Base-by-base conservation (phyloP, 2,329 filamentous ascomycete species). In the Hypomyces perniciosus region DNA sequence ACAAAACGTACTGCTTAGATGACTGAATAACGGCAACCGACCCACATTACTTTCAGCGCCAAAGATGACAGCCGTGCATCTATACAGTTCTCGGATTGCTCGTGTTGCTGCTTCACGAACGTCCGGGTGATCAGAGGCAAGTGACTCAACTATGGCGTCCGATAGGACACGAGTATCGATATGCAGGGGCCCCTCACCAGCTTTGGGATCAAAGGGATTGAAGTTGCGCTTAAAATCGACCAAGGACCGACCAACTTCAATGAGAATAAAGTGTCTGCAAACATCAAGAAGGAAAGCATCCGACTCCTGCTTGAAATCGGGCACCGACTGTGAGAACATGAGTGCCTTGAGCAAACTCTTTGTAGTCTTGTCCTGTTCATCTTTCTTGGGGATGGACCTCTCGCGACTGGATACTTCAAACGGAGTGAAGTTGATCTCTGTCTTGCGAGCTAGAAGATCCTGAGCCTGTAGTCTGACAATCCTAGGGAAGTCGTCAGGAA, bases 271-370 rank as follows among this genome's bases (percentile, higher is more conserved):
- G 67, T 99, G 95, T 46, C 85, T 85, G 62, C 90, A 95, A 8
- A 96, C 75, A 61, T 93, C 88, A 42, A 83, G 76, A 27, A 97
- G 74, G 56, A 99, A 86, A 5, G 80, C 67, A 35, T 83, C 81
- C 0, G 92, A 89, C 45, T 90, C 85, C 8, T 84, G 77, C 56
- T 88, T 84, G 55, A 96, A 83, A 33, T 91, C 88, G 0, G 88
- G 83, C 7, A 97, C 73, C 0, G 90, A 95, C 40, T 87, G 83
- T 0, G 92, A 88, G 64, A 87, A 90, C 67, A 97, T 88, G 61
- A 89, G 79, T 1, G 92, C 90, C 66, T 96, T 96, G 53, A 99
- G 73, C 5, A 99, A 76, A 55, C 89, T 91, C 69, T 91, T 92
- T 57, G 96, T 72, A 6, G 83, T 84, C 26, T 83, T 76, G 61